Conservation (phyloP, 2,329 filamentous ascomycete species). For the Fusarium sp. region DNA sequence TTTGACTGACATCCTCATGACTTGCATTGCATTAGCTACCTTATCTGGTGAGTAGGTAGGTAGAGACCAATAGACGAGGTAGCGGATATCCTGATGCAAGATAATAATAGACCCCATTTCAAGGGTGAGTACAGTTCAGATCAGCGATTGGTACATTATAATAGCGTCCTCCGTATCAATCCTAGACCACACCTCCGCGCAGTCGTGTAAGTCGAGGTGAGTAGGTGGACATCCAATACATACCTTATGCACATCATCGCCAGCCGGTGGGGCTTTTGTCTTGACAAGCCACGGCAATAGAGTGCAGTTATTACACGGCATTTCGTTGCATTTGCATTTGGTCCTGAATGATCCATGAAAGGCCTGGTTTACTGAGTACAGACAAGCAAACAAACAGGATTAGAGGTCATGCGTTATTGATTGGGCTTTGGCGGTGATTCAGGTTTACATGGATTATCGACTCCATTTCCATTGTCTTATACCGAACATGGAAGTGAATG, state of each 20-base stretch:
- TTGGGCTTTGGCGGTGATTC: background rate
- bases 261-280: constrained; percentile 2
- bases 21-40: background rate
- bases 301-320: constrained; percentile 1
- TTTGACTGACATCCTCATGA: background rate
- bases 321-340: background rate
- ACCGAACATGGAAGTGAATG: background rate
- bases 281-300: constrained; percentile 5
- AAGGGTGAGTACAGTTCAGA: background rate
- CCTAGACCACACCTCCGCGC: background rate
- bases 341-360: background rate
- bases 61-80: background rate
- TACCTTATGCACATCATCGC: constrained; percentile 30
- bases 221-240: constrained; percentile 1
- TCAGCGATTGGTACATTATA: constrained; percentile 8
- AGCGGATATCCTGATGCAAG: background rate
- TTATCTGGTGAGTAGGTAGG: background rate
- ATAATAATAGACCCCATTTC: constrained; percentile 11
- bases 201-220: constrained; percentile 15
- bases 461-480: background rate
- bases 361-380: background rate
- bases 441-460: background rate
- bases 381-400: background rate
- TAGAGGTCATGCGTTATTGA: background rate
- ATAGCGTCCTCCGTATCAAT: background rate